Evolutionary conservation across 495 filamentous ascomycete species (phyloP), one percentile per base, ranked within the genome.

Genomic region (Darksidea phi): DNA sequence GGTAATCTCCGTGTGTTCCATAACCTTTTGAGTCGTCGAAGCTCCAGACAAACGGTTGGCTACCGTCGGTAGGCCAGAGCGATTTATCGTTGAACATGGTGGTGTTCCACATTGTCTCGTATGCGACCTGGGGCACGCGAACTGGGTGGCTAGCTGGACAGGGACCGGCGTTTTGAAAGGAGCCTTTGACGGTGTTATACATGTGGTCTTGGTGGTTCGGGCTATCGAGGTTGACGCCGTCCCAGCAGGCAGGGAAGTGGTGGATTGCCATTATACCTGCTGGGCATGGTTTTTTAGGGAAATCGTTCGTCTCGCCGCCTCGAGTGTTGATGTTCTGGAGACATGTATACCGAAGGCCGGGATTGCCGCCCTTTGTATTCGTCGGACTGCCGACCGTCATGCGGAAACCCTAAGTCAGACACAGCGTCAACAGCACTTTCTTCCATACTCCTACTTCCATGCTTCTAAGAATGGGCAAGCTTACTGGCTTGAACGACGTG

Each of bases 1-100:
- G 67, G 61, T 78, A 78, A 64, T 77, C 75, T 13, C 68, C 75
- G 57, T 78, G 75, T 43, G 69, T 73, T 1, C 72, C 70, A 67
- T 74, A 78, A 7, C 75, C 75, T 15, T 71, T 76, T 61, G 37
- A 38, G 58, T 69, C 67, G 7, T 63, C 67, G 28, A 45, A 48
- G 18, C 53, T 54, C 63, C 63, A 69, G 0, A 67, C 67, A 43
- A 70, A 70, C 17, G 67, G 67, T 53, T 70, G 67, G 7, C 47
- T 59, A 37, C 67, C 67, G 48, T 70, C 67, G 3, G 54, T 41
- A 8, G 67, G 64, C 67, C 67, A 70, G 25, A 63, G 49, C 0
- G 59, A 49, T 52, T 67, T 60, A 46, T 66, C 59, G 45, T 67
- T 67, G 54, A 70, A 67, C 13, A 25, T 32, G 23, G 48, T 63